Base-by-base conservation (phyloP, 1,284 basidiomycete species). In the Rhodotorula sp. region DNA sequence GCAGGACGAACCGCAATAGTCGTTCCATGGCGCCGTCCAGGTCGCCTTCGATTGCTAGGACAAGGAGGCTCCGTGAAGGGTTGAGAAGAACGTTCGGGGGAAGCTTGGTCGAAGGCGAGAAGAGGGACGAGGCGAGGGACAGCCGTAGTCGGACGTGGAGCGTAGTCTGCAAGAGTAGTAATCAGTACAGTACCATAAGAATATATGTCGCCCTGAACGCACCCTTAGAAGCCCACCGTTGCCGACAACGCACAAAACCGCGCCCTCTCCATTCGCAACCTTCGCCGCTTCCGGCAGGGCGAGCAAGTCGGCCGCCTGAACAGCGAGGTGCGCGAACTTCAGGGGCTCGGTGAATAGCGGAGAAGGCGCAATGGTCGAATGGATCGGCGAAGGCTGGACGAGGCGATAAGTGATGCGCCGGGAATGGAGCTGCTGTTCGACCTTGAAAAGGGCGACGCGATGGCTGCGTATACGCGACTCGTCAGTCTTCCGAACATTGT, bases 371-470 rank as follows among this genome's bases (percentile, higher is more conserved):
- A 30, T 36, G 24, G 56, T 47, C 19, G 34, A 29, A 24, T 54
- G 17, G n/a, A 22, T 30, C 58, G 59, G 22, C 9, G 49, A 6
- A 24, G 48, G 36, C 15, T 46, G 1, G 29, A 29, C 29, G 19
- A 30, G 54, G 1, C 59, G 58, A 77, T 88, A 94, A 0, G 90
- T 88, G 66, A 96, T 92, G 20, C 84, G 85, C 24, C 90, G 88
- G 46, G 86, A 81, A 79, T 92, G 92, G 78, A 97, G 86, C 80
- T 95, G 93, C 66, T 87, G 84, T 79, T 96, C 92, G 63, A 97
- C 87, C 76, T 89, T 91, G 70, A 87, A 89, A 78, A 92, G 91
- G 24, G 91, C 89, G n/a, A 94, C 90, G 13, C 93, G 88, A 15
- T 92, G 93, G 76, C 59, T 61, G 49, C 22, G n/a, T 0, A 8